Evolutionary conservation across 2,329 filamentous ascomycete genomes (phyloP).

Genomic region (Fusarium agapanthi): DNA sequence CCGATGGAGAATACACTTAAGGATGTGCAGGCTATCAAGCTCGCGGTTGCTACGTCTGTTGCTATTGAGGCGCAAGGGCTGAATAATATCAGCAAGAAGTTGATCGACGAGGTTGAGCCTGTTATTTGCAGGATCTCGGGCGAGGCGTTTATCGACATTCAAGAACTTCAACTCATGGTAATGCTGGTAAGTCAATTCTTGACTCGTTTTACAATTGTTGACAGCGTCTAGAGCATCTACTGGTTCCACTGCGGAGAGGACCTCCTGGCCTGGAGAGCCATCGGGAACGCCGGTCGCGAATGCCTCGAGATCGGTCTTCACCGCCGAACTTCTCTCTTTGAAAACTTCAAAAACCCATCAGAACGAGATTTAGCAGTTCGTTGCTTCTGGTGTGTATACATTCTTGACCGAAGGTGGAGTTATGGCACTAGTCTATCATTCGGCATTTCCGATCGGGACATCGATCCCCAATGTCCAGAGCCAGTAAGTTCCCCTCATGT

Average conservation of each 20-base stretch:
- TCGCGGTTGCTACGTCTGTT: not conserved
- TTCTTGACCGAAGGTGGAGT: slow-evolving; percentile 1
- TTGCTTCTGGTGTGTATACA: slow-evolving; percentile 13
- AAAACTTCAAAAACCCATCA: not conserved
- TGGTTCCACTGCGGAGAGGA: slow-evolving; percentile 13
- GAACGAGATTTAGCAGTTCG: not conserved
- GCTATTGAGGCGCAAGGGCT: slow-evolving; percentile 1
- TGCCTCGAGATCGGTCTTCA: not conserved
- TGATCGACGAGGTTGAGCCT: slow-evolving; percentile 4
- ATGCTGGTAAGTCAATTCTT: not conserved
- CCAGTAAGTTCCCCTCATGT: not conserved
- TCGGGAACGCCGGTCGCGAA: not conserved
- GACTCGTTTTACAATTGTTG: no score
- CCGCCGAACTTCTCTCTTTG: not conserved
- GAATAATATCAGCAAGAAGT: slow-evolving; percentile 3
- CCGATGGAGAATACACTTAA: not conserved
- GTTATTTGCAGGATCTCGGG: slow-evolving; percentile 7
- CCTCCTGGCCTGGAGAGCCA: slow-evolving; percentile 7
- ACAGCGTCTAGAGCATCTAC: not conserved
- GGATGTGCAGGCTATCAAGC: slow-evolving; percentile 3
- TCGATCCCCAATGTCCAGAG: not conserved
- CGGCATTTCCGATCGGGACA: slow-evolving; percentile 2
- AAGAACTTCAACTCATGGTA: slow-evolving; percentile 5
- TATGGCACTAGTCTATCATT: slow-evolving; percentile 3
- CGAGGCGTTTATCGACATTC: not conserved